These are phyloP conservation scores for Chlamydomonas sp. DNA, from an alignment of 139 green algal genomes.

Conservation along the genomic window DNA sequence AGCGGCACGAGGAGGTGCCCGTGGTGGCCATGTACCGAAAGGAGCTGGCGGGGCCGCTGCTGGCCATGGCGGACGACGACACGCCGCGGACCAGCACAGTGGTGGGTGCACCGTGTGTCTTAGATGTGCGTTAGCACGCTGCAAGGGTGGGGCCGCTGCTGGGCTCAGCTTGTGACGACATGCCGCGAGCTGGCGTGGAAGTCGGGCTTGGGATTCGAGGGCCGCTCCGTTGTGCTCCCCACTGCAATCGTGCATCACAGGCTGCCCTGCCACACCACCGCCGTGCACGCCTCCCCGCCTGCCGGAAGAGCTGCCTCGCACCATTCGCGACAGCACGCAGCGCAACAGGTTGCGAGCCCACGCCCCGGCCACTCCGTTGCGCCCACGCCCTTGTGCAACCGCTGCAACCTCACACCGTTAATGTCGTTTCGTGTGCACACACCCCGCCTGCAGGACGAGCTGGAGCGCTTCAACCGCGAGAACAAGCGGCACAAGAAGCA, in stretches of 20 bases:
- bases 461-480: neutral
- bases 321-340: too few relatives aligned
- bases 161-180: too few relatives aligned
- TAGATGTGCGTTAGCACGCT: neutral
- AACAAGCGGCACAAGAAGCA: slow-evolving; percentile 8
- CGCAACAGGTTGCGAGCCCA: too few relatives aligned
- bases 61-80: slow-evolving; percentile 67
- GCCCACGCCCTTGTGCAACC: too few relatives aligned
- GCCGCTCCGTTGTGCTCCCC: neutral
- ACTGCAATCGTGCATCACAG: too few relatives aligned
- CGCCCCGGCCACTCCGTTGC: too few relatives aligned
- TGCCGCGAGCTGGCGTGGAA: neutral
- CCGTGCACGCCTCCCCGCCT: too few relatives aligned
- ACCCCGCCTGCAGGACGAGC: neutral
- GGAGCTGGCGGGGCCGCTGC: slow-evolving; percentile 75
- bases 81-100: slow-evolving; percentile 41
- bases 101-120: neutral
- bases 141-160: neutral
- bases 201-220: neutral
- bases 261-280: too few relatives aligned
- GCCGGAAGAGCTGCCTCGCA: too few relatives aligned
- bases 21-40: slow-evolving; percentile 76
- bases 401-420: neutral
- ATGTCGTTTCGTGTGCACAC: neutral
- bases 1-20: slow-evolving; percentile 57